Evolutionary conservation across 1,139 yeast genomes (phyloP).

Genomic region (Candida pseudoviswanathii): DNA sequence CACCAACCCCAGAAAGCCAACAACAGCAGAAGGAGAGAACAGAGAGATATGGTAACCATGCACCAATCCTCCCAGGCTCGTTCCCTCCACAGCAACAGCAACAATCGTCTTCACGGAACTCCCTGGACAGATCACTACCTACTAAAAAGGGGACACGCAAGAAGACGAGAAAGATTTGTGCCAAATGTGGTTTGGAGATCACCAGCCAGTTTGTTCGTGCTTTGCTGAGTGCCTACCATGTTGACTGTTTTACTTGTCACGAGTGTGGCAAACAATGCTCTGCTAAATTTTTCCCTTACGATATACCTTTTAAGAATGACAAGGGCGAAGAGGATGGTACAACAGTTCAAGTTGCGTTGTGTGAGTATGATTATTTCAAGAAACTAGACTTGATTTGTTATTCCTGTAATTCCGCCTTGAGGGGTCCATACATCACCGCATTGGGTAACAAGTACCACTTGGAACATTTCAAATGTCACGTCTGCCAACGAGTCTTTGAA

Average conservation of each 20-base stretch:
- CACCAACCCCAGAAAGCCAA: constrained; percentile 17
- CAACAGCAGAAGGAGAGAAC: neutral
- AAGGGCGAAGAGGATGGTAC: constrained; percentile 35
- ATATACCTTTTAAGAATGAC: constrained; percentile 19
- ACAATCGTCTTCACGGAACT: constrained; percentile 2
- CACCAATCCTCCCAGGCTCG: neutral
- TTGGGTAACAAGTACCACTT: constrained; percentile 90
- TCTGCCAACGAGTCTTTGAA: constrained; percentile 86
- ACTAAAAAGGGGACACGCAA: constrained; percentile 15
- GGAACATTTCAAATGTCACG: constrained; percentile 91
- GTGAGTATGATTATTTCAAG: constrained; percentile 91
- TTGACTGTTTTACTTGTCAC: constrained; percentile 82
- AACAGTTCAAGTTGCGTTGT: constrained; percentile 65
- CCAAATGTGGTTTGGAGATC: constrained; percentile 65
- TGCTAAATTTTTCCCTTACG: constrained; percentile 67
- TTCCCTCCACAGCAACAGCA: constrained; percentile 25
- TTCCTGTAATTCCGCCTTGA: constrained; percentile 79
- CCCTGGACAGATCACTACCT: constrained; percentile 3
- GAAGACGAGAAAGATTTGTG: constrained; percentile 50
- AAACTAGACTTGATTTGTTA: constrained; percentile 80
- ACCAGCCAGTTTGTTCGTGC: constrained; percentile 88
- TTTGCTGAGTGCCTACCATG: constrained; percentile 75
- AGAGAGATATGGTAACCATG: neutral
- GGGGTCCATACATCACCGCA: constrained; percentile 95
- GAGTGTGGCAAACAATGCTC: constrained; percentile 82